Conservation (phyloP, 1,284 basidiomycete genomes). For the Trametes polyzona region DNA sequence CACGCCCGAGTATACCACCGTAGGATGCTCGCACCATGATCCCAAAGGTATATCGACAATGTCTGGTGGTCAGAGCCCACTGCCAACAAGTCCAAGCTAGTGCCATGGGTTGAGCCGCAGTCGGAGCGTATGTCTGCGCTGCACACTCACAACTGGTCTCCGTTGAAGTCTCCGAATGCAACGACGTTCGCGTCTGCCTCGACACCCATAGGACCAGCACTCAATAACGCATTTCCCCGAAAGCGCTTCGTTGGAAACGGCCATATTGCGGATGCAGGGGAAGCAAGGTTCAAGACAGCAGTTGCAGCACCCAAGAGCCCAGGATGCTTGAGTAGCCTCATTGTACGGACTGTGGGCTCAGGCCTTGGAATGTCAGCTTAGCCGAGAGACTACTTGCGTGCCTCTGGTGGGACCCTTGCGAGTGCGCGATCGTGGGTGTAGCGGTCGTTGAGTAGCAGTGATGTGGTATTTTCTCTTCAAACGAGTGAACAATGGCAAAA, state of each 20-base stretch:
- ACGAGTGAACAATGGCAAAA: no score
- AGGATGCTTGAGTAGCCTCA: not conserved
- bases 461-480: no score
- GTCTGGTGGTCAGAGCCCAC: slow-evolving; percentile 76
- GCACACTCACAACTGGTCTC: slow-evolving; percentile 85
- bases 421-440: no score
- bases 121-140: not conserved
- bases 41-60: slow-evolving; percentile 82
- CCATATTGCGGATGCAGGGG: slow-evolving; percentile 54
- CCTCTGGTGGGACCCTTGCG: no score
- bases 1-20: not conserved
- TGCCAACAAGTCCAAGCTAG: slow-evolving; percentile 81
- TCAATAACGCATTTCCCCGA: slow-evolving; percentile 82
- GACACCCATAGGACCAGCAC: slow-evolving; percentile 83
- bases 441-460: no score
- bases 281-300: not conserved
- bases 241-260: slow-evolving; percentile 86
- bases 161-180: slow-evolving; percentile 94
- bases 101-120: not conserved
- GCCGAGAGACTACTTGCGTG: no score
- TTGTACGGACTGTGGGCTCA: not conserved
- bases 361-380: no score
- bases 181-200: slow-evolving; percentile 73
- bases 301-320: not conserved
- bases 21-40: slow-evolving; percentile 59